A percentile compares a stretch with the other conserved stretches of the same genome.
phyloP scores from a whole-genome alignment of 2,329 filamentous ascomycete species.

The Penicillium sp. region DNA sequence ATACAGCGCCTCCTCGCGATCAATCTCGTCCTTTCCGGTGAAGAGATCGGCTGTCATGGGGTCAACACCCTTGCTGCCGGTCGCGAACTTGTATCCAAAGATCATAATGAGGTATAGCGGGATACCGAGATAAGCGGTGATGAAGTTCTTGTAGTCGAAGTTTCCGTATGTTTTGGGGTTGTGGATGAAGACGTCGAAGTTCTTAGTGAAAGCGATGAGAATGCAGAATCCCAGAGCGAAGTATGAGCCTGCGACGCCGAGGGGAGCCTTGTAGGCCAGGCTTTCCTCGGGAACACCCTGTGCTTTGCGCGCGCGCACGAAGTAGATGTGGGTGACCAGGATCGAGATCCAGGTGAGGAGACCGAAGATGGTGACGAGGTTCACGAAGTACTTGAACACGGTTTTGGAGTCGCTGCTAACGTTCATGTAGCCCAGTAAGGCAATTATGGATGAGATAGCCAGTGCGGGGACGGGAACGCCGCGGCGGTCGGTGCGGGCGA shows the following conservation, averaged over 20 bases:
- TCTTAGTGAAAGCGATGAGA: conserved; percentile 77
- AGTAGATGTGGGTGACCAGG: conserved; percentile 65
- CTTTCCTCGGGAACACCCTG: conserved; percentile 56
- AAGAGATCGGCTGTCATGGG: conserved; percentile 65
- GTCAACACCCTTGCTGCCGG: conserved; percentile 54
- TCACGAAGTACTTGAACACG: conserved; percentile 65
- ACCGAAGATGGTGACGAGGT: conserved; percentile 65
- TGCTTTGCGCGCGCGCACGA: conserved; percentile 60
- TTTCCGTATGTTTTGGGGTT: conserved; percentile 44
- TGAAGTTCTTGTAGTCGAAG: conserved; percentile 73
- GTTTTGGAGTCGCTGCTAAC: conserved; percentile 55
- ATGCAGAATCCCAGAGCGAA: conserved; percentile 66
- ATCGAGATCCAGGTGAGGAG: conserved; percentile 67
- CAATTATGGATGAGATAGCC: conserved; percentile 58
- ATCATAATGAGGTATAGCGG: conserved; percentile 69
- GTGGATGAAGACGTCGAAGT: conserved; percentile 68
- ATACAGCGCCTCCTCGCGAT: conserved; percentile 69
- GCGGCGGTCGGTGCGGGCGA: conserved; percentile 66
- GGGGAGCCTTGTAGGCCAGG: conserved; percentile 65
- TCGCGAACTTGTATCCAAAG: conserved; percentile 63
- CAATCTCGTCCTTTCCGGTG: conserved; percentile 69
- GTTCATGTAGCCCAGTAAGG: conserved; percentile 67
- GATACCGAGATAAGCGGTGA: conserved; percentile 74
- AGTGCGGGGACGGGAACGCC: conserved; percentile 70
- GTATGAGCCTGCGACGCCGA: conserved; percentile 68